These are phyloP conservation scores for Saccharomyces jurei DNA, from an alignment of 805 yeast species.

Conservation along the genomic window DNA sequence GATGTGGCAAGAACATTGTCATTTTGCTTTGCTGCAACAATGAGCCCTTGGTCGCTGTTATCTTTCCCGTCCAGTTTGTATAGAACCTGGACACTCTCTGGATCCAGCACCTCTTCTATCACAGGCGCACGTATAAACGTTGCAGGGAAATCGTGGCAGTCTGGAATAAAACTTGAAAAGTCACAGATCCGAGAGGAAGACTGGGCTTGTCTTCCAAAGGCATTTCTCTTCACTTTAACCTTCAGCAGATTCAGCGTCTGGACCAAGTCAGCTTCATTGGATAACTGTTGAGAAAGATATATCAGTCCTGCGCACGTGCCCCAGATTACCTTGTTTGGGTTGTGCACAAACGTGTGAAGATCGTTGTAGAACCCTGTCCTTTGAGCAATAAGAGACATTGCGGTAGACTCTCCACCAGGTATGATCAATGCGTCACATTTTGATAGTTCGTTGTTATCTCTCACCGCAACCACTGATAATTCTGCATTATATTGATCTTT, in stretches of 20 bases:
- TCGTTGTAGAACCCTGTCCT: constrained; percentile 51
- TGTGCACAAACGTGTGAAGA: constrained; percentile 40
- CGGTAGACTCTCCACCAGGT: constrained; percentile 64
- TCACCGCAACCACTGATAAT: constrained; percentile 38
- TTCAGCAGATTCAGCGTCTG: constrained; percentile 55
- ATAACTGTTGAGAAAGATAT: constrained; percentile 47
- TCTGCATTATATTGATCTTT: constrained; percentile 21
- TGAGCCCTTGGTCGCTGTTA: constrained; percentile 26
- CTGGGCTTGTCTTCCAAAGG: constrained; percentile 71
- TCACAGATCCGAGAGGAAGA: constrained; percentile 48
- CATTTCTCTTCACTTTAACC: constrained; percentile 59
- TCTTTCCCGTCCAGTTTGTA: constrained; percentile 25
- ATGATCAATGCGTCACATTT: constrained; percentile 53
- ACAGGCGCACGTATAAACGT: constrained; percentile 75
- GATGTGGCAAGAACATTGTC: constrained; percentile 63
- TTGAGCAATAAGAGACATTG: constrained; percentile 65
- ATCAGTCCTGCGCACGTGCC: constrained; percentile 85
- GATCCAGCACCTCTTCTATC: constrained; percentile 32
- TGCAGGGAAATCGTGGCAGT: constrained; percentile 32
- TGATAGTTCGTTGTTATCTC: constrained; percentile 42
- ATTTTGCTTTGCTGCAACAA: constrained; percentile 64
- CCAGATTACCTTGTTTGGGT: constrained; percentile 55
- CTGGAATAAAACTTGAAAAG: constrained; percentile 35
- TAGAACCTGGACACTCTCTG: constrained; percentile 33
- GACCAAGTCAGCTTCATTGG: constrained; percentile 47